phyloP scores from a whole-genome alignment of 257 asterid species.

The Datura wrightii region DNA sequence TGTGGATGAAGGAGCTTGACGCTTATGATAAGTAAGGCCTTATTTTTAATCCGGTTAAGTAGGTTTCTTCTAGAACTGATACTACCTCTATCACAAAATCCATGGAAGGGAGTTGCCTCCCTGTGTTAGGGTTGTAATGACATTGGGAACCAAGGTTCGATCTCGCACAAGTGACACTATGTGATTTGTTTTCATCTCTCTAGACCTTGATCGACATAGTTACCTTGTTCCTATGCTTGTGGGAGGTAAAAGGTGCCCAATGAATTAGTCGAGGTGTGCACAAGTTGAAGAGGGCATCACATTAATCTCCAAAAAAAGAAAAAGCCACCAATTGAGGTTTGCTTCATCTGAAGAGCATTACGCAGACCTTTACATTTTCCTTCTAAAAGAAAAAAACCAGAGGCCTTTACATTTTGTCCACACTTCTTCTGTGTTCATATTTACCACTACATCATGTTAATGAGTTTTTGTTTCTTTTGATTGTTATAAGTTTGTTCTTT shows the following conservation, averaged over 20 bases:
- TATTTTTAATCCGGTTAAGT: neutral
- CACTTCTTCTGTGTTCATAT: neutral
- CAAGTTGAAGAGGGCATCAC: neutral
- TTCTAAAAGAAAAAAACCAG: too few species aligned
- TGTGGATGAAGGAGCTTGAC: neutral
- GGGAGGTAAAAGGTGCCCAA: slow-evolving; percentile 8
- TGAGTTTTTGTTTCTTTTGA: neutral
- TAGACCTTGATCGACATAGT: neutral
- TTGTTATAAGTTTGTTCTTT: neutral
- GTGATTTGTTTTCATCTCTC: slow-evolving; percentile 23
- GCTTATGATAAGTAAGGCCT: neutral
- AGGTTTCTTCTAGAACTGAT: slow-evolving; percentile 7
- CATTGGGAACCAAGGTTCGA: slow-evolving; percentile 18
- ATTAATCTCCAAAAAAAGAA: neutral
- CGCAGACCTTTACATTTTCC: neutral
- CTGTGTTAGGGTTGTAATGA: neutral
- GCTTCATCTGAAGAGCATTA: slow-evolving; percentile 21
- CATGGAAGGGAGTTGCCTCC: neutral
- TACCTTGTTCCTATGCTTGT: neutral
- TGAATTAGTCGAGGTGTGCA: neutral
- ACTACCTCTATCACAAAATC: neutral
- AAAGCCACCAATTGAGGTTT: neutral
- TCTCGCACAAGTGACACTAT: neutral
- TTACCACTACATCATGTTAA: neutral
- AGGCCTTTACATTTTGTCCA: neutral